Conservation (phyloP, 192 early-diverging fungal species). For the Podila minutissima region DNA sequence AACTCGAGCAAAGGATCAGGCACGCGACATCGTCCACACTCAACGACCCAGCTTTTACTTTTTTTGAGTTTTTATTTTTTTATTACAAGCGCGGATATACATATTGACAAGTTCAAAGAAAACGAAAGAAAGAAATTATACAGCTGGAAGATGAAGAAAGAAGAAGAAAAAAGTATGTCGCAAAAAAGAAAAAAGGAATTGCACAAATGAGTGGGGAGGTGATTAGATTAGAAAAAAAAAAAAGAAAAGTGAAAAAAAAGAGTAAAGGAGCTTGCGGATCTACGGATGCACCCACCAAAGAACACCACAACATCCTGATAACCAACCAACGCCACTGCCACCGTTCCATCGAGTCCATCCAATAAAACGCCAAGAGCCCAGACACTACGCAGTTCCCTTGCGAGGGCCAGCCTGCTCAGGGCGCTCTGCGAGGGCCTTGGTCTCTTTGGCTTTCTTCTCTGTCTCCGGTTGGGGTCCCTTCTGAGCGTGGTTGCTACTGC, state of each 20-base stretch:
- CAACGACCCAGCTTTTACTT: too few relatives aligned
- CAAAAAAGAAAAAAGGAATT: too few relatives aligned
- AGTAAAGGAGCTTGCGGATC: background rate
- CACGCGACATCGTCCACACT: too few relatives aligned
- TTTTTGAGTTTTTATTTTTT: too few relatives aligned
- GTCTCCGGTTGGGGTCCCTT: background rate
- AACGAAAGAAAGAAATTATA: slow-evolving; percentile 5
- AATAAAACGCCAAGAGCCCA: too few relatives aligned
- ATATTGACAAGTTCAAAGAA: slow-evolving; percentile 3
- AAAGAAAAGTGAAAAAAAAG: background rate
- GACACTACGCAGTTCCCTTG: too few relatives aligned
- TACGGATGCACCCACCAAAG: too few relatives aligned
- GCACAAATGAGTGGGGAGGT: slow-evolving; percentile 1
- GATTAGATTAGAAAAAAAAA: background rate
- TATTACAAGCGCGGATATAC: too few relatives aligned
- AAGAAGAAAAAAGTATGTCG: background rate
- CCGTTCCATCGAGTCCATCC: too few relatives aligned
- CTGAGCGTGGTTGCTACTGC: background rate
- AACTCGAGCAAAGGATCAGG: too few relatives aligned
- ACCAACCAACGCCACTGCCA: too few relatives aligned
- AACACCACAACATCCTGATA: too few relatives aligned
- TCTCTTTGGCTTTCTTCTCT: background rate
- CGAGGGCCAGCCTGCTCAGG: background rate
- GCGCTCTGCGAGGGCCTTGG: background rate
- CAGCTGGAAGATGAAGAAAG: background rate